phyloP scores from a whole-genome alignment of 805 yeast genomes.

The Kodamaea fukazawae region DNA sequence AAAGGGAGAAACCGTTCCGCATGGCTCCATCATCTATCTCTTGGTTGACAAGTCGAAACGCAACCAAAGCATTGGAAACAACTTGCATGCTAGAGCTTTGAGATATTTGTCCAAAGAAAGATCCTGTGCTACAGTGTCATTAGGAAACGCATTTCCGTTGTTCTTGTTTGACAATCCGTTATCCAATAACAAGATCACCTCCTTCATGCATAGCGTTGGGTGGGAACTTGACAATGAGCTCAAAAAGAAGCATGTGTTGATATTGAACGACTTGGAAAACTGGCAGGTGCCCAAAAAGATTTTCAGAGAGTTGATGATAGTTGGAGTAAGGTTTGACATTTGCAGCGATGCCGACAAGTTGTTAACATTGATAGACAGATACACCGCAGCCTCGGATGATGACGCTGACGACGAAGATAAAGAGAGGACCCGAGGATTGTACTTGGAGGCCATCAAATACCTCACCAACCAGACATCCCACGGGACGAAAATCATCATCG shows the following conservation, averaged over 20 bases:
- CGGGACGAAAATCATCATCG: conserved; percentile 48
- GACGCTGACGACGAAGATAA: conserved; percentile 20
- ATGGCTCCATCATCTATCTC: conserved; percentile 46
- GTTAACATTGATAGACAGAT: conserved; percentile 34
- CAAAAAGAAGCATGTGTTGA: conserved; percentile 35
- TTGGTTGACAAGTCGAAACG: conserved; percentile 54
- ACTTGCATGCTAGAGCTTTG: conserved; percentile 51
- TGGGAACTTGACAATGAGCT: conserved; percentile 31
- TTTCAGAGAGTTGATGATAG: conserved; percentile 52
- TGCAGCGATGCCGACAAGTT: conserved; percentile 44
- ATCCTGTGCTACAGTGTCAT: conserved; percentile 35
- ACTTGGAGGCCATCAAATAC: conserved; percentile 35
- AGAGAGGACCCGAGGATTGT: conserved; percentile 24
- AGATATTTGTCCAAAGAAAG: conserved; percentile 46
- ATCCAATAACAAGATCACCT: conserved; percentile 22
- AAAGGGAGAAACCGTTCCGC: conserved; percentile 4
- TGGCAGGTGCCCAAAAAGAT: conserved; percentile 58
- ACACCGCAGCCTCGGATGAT: conserved; percentile 13
- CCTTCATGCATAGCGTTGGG: conserved; percentile 40
- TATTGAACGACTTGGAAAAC: conserved; percentile 36
- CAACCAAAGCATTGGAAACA: conserved; percentile 53
- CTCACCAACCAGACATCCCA: conserved; percentile 24
- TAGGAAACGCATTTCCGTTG: conserved; percentile 51
- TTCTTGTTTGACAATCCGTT: conserved; percentile 26
- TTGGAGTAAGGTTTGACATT: conserved; percentile 57